Conservation (phyloP, 768 basidiomycete species). For the Pleurotus salmoneostramineus region DNA sequence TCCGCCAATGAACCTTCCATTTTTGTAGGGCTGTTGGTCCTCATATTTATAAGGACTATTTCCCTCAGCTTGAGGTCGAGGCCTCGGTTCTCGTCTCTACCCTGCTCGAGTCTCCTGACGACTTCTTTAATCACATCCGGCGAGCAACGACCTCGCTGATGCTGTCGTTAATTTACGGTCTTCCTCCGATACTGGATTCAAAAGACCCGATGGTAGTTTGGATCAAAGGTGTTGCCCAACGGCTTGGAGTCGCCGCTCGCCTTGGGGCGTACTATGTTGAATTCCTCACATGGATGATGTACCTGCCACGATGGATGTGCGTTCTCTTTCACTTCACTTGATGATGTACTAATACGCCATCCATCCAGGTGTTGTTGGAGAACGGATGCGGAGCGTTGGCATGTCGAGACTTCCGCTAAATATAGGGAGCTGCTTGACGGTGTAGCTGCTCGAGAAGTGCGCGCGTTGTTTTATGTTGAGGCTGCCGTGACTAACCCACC, state of each 20-base stretch:
- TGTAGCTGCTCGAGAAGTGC: background rate
- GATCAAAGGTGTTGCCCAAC: background rate
- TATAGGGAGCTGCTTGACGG: constrained; percentile 17
- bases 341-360: too few relatives aligned
- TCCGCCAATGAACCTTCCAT: background rate
- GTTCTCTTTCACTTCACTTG: background rate
- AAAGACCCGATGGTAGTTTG: background rate
- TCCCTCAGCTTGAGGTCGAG: background rate
- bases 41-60: background rate
- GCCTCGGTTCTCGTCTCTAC: background rate
- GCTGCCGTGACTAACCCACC: background rate
- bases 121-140: background rate
- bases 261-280: background rate
- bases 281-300: background rate
- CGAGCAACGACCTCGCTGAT: background rate
- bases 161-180: background rate
- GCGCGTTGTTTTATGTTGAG: too few relatives aligned
- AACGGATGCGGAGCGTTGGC: background rate
- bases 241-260: background rate
- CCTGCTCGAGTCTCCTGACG: background rate
- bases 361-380: background rate
- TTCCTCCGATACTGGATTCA: background rate
- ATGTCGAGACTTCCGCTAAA: constrained; percentile 14
- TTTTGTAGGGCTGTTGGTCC: background rate
- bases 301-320: background rate